These are phyloP conservation scores for Gloeostereum incarnatum DNA, from an alignment of 768 basidiomycete genomes.

Conservation along the genomic window DNA sequence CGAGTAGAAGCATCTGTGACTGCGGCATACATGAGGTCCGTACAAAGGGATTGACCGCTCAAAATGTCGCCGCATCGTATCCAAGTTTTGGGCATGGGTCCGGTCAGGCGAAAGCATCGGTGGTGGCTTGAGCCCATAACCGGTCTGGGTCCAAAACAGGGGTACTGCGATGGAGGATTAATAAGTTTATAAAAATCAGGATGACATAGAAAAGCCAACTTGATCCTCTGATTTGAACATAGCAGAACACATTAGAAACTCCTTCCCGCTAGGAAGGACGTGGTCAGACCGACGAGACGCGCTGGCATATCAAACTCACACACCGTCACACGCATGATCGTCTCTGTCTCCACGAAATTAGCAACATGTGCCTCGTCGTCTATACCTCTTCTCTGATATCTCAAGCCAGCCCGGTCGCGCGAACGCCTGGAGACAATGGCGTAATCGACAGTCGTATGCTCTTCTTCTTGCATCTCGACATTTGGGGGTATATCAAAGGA, in stretches of 20 bases:
- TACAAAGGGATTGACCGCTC: slow-evolving; percentile 54
- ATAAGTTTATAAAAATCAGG: neutral
- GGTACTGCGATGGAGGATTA: slow-evolving; percentile 48
- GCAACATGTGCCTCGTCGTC: slow-evolving; percentile 91
- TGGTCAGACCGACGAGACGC: neutral
- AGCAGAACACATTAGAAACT: slow-evolving; percentile 72
- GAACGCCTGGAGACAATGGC: slow-evolving; percentile 80
- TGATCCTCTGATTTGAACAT: slow-evolving; percentile 88
- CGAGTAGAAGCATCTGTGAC: neutral
- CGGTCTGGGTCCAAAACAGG: slow-evolving; percentile 86
- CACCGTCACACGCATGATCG: slow-evolving; percentile 77
- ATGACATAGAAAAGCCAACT: slow-evolving; percentile 35
- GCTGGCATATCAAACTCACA: slow-evolving; percentile 11
- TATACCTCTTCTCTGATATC: slow-evolving; percentile 92
- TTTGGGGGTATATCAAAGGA: slow-evolving; percentile 54
- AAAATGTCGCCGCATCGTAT: slow-evolving; percentile 69
- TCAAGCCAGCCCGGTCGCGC: slow-evolving; percentile 81
- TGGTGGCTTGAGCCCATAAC: slow-evolving; percentile 81
- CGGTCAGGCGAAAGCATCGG: slow-evolving; percentile 69
- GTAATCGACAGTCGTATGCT: slow-evolving; percentile 55
- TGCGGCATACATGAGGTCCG: slow-evolving; percentile 59
- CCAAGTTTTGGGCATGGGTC: slow-evolving; percentile 63
- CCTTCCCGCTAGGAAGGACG: slow-evolving; percentile 51
- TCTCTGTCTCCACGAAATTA: slow-evolving; percentile 95
- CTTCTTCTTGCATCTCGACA: slow-evolving; percentile 26